phyloP scores from a whole-genome alignment of 371 early-diverging fungal genomes.

The Mycotypha africana region DNA sequence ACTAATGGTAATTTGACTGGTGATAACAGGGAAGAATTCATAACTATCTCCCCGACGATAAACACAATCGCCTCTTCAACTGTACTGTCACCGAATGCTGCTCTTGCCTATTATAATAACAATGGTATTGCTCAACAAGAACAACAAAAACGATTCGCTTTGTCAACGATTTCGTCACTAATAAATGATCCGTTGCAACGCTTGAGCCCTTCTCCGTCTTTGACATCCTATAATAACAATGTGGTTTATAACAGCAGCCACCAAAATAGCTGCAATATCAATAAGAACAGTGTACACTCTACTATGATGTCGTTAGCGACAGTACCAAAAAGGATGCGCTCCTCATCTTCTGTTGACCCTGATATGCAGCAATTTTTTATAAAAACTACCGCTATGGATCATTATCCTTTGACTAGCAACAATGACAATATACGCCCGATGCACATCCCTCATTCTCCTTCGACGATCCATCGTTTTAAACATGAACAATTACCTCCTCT shows the following conservation, averaged over 20 bases:
- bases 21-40: too few species aligned
- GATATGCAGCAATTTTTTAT: slow-evolving; percentile 10
- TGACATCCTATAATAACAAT: too few species aligned
- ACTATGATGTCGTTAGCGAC: too few species aligned
- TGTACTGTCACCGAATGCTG: slow-evolving; percentile 26
- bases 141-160: slow-evolving; percentile 18
- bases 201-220: slow-evolving; percentile 4
- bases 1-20: too few species aligned
- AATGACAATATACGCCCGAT: neutral
- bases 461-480: slow-evolving; percentile 14
- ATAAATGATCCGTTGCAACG: slow-evolving; percentile 12
- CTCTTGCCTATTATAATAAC: too few species aligned
- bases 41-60: slow-evolving; percentile 15
- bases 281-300: too few species aligned
- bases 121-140: slow-evolving; percentile 7
- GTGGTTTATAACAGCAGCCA: neutral
- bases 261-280: too few species aligned
- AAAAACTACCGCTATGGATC: neutral
- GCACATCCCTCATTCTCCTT: slow-evolving; percentile 1
- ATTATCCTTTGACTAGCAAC: too few species aligned
- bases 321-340: neutral
- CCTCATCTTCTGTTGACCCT: slow-evolving; percentile 12
- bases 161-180: slow-evolving; percentile 25
- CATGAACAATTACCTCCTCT: slow-evolving; percentile 28
- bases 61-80: slow-evolving; percentile 38